Conservation (phyloP, 1,284 basidiomycete genomes). For the Hortiboletus rubellus region DNA sequence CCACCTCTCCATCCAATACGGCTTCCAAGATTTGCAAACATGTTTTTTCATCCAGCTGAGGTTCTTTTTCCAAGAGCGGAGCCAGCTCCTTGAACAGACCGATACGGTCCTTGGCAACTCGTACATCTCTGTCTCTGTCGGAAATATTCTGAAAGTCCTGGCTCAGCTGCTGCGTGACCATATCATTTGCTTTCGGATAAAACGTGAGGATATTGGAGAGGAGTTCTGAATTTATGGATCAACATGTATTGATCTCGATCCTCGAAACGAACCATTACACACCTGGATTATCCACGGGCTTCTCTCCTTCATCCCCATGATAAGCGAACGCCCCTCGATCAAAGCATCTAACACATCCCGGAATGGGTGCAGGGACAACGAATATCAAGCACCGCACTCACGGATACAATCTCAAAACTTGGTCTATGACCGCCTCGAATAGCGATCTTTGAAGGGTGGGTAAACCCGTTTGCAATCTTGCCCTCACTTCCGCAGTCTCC, state of each 20-base stretch:
- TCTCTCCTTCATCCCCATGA: neutral
- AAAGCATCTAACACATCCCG: slow-evolving; percentile 12
- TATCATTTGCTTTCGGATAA: no score
- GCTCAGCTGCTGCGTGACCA: no score
- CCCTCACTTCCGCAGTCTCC: neutral
- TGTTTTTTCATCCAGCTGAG: slow-evolving; percentile 4
- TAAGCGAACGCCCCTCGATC: slow-evolving; percentile 16
- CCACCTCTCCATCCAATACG: slow-evolving; percentile 5
- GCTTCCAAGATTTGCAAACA: slow-evolving; percentile 14
- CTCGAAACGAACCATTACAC: neutral
- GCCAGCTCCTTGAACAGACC: no score
- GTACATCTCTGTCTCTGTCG: no score
- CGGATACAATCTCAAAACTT: slow-evolving; percentile 26
- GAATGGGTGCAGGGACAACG: neutral
- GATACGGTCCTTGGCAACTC: no score
- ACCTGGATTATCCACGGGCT: slow-evolving; percentile 9
- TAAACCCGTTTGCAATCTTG: slow-evolving; percentile 6
- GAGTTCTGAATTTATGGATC: neutral
- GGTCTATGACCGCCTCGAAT: slow-evolving; percentile 27
- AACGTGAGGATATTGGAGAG: no score
- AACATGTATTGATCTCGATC: neutral
- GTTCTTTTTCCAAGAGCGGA: neutral
- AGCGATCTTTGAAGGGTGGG: slow-evolving; percentile 13
- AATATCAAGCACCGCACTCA: slow-evolving; percentile 11
- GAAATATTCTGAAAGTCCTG: no score